phyloP scores from a whole-genome alignment of 805 yeast species.

The Candida awuae region DNA sequence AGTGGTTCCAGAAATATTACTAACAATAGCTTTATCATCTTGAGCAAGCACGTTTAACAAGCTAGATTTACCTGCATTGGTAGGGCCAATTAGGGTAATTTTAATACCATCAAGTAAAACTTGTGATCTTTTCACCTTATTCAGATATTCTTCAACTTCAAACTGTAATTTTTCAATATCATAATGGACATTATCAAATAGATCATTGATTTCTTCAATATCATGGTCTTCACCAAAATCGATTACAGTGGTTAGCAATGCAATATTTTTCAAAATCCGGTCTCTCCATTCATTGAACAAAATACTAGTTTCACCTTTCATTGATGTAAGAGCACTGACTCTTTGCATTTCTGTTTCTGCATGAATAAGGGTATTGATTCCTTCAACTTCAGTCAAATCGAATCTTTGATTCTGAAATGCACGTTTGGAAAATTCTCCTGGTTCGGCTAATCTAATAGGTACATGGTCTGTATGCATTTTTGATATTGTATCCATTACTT shows the following conservation, averaged over 20 bases:
- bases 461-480: conserved; percentile 38
- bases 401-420: conserved; percentile 79
- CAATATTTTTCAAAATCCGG: conserved; percentile 55
- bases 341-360: conserved; percentile 93
- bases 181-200: conserved; percentile 42
- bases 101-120: conserved; percentile 66
- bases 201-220: conserved; percentile 50
- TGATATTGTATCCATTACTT: conserved; percentile 58
- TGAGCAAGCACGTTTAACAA: conserved; percentile 67
- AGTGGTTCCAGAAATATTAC: conserved; percentile 89
- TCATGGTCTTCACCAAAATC: conserved; percentile 96
- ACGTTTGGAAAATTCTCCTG: conserved; percentile 85
- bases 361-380: conserved; percentile 78
- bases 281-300: conserved; percentile 61
- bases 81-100: conserved; percentile 75
- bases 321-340: conserved; percentile 60
- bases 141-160: conserved; percentile 39
- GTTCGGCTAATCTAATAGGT: conserved; percentile 72
- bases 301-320: conserved; percentile 57
- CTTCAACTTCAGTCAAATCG: conserved; percentile 87
- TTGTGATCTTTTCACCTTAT: conserved; percentile 47
- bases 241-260: conserved; percentile 75
- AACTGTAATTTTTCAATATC: conserved; percentile 35
- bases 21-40: conserved; percentile 83
- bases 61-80: conserved; percentile 95